These are phyloP conservation scores for Linnemannia hyalina DNA, from an alignment of 192 early-diverging fungal genomes.

Conservation along the genomic window DNA sequence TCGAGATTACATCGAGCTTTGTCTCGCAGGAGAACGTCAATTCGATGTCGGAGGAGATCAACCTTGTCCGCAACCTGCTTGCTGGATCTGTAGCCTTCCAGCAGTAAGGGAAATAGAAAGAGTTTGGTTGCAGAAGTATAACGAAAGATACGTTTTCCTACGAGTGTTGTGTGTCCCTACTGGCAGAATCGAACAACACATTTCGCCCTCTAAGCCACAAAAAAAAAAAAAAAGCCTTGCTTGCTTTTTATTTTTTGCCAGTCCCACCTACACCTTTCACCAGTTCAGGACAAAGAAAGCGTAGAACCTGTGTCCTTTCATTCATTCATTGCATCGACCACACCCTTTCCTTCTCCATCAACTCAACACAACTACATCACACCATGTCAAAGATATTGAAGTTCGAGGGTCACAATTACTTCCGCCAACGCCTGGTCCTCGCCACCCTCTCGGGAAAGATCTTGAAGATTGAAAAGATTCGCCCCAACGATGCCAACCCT, in stretches of 20 bases:
- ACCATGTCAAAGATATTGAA: conserved; percentile 62
- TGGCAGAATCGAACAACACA: background rate
- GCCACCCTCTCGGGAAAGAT: conserved; percentile 86
- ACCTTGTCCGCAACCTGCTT: conserved; percentile 41
- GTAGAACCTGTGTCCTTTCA: background rate
- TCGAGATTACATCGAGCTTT: conserved; percentile 51
- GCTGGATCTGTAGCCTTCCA: conserved; percentile 41
- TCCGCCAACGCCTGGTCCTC: conserved; percentile 92
- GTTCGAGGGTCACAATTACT: conserved; percentile 87
- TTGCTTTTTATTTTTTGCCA: conserved; percentile 4
- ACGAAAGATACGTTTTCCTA: background rate
- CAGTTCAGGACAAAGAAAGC: background rate
- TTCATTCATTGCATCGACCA: background rate
- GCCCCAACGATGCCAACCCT: conserved; percentile 86
- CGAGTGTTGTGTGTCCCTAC: too few species aligned
- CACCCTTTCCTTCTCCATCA: background rate
- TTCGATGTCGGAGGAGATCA: conserved; percentile 53
- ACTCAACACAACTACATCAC: background rate
- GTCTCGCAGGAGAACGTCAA: conserved; percentile 55
- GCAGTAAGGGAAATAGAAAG: background rate
- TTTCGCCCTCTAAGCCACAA: conserved; percentile 10
- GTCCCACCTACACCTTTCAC: background rate
- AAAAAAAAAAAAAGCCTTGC: conserved; percentile 7
- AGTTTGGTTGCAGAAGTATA: background rate
- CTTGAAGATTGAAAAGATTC: conserved; percentile 92